phyloP scores from a whole-genome alignment of 257 asterid species.

The Solanum chiquidenum region DNA sequence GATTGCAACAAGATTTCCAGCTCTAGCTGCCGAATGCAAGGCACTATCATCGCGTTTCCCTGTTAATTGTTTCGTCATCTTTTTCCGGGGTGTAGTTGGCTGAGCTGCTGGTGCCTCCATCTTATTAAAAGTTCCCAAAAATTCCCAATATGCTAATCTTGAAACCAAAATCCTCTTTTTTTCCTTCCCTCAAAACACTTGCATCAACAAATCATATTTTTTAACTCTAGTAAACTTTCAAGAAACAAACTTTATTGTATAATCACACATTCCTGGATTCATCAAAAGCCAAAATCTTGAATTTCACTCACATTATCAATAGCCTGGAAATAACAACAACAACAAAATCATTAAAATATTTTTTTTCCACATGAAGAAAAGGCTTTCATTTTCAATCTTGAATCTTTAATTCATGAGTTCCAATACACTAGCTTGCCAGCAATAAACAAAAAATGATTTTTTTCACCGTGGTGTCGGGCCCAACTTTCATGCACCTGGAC shows the following conservation, averaged over 20 bases:
- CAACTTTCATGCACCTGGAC: not conserved
- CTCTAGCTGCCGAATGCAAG: slow-evolving; percentile 43
- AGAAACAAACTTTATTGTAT: not conserved
- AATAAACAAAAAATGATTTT: not conserved
- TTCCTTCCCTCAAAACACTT: slow-evolving; percentile 26
- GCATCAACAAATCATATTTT: slow-evolving; percentile 18
- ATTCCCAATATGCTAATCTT: not conserved
- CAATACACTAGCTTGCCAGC: not conserved
- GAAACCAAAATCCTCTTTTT: slow-evolving; percentile 8
- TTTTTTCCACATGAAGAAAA: not conserved
- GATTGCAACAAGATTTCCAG: slow-evolving; percentile 22
- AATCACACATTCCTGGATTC: not conserved
- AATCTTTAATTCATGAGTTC: not conserved
- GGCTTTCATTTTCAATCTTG: not conserved
- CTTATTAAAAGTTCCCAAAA: not conserved
- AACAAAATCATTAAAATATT: not conserved
- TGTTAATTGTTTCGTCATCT: slow-evolving; percentile 43
- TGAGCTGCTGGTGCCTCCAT: not conserved
- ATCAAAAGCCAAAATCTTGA: not conserved
- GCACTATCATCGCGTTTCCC: slow-evolving; percentile 38
- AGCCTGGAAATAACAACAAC: not conserved
- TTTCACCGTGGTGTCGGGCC: not conserved
- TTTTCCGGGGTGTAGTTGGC: slow-evolving; percentile 8
- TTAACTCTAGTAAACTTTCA: not conserved
- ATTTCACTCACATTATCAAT: not conserved